A percentile compares a stretch with the other conserved stretches of the same genome.
Evolutionary conservation across 768 basidiomycete species (phyloP).

Genomic region (Hortiboletus campestris): DNA sequence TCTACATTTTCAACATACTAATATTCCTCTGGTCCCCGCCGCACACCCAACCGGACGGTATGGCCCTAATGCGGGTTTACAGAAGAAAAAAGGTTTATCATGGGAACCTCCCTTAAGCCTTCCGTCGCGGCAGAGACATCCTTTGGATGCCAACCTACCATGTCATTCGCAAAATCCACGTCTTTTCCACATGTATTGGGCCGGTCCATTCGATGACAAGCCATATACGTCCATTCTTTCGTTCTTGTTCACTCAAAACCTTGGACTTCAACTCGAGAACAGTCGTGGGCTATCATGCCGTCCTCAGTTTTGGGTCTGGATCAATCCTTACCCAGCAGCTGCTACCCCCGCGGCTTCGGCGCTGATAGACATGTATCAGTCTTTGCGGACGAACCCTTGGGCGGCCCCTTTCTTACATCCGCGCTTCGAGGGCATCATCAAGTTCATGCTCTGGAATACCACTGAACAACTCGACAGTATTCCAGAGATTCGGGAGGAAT

Average conservation of each 20-base stretch:
- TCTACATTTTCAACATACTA: slow-evolving; percentile 2
- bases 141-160: slow-evolving; percentile 42
- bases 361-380: slow-evolving; percentile 75
- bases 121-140: slow-evolving; percentile 44
- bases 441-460: slow-evolving; percentile 96
- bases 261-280: slow-evolving; percentile 63
- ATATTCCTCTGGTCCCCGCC: slow-evolving; percentile 18
- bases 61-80: slow-evolving; percentile 54
- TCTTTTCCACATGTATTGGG: slow-evolving; percentile 96
- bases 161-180: slow-evolving; percentile 80
- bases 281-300: slow-evolving; percentile 52
- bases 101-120: slow-evolving; percentile 57
- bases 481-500: slow-evolving; percentile 83
- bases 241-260: slow-evolving; percentile 91
- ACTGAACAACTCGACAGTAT: slow-evolving; percentile 91
- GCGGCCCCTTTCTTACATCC: slow-evolving; percentile 88
- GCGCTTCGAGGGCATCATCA: slow-evolving; percentile 82
- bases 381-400: slow-evolving; percentile 82
- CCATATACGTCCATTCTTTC: slow-evolving; percentile 91
- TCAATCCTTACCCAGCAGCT: slow-evolving; percentile 91
- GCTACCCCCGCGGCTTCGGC: slow-evolving; percentile 78
- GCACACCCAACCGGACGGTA: slow-evolving; percentile 28
- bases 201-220: slow-evolving; percentile 94
- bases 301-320: slow-evolving; percentile 95
- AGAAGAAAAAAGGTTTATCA: slow-evolving; percentile 54